phyloP scores from a whole-genome alignment of 306 rosid species.

The Hippophae tibetana region DNA sequence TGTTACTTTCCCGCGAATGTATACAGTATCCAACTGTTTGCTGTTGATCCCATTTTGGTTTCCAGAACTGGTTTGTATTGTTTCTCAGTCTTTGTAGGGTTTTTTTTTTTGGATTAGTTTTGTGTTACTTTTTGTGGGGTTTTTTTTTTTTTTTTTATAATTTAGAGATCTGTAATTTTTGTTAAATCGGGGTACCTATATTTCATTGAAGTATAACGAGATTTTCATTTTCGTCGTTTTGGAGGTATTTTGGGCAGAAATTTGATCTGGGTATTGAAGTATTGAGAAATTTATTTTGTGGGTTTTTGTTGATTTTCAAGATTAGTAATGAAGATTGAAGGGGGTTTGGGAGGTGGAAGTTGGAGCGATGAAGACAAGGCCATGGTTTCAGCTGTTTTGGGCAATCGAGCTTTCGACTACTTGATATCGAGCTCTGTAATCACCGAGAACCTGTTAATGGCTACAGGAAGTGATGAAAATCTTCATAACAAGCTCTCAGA shows the following conservation, averaged over 20 bases:
- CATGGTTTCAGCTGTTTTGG: constrained; percentile 58
- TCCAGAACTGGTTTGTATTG: constrained; percentile 17
- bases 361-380: constrained; percentile 73
- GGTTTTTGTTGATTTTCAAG: constrained; percentile 13
- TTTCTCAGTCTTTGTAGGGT: not conserved
- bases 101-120: not conserved
- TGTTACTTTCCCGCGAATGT: constrained; percentile 36
- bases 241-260: constrained; percentile 22
- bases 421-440: constrained; percentile 52
- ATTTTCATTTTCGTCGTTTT: not conserved
- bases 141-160: constrained; percentile 6
- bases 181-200: constrained; percentile 6
- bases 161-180: constrained; percentile 43
- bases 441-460: constrained; percentile 66
- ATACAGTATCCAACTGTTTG: constrained; percentile 13
- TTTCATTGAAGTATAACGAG: constrained; percentile 12
- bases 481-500: constrained; percentile 81
- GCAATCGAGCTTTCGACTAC: constrained; percentile 58
- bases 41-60: constrained; percentile 32
- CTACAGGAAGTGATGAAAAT: constrained; percentile 62
- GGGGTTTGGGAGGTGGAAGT: constrained; percentile 43
- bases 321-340: constrained; percentile 64
- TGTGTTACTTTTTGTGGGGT: constrained; percentile 9
- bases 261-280: constrained; percentile 32
- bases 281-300: constrained; percentile 1